Evolutionary conservation across 2,329 filamentous ascomycete species (phyloP).

Genomic region (Pseudogymnoascus sp.): DNA sequence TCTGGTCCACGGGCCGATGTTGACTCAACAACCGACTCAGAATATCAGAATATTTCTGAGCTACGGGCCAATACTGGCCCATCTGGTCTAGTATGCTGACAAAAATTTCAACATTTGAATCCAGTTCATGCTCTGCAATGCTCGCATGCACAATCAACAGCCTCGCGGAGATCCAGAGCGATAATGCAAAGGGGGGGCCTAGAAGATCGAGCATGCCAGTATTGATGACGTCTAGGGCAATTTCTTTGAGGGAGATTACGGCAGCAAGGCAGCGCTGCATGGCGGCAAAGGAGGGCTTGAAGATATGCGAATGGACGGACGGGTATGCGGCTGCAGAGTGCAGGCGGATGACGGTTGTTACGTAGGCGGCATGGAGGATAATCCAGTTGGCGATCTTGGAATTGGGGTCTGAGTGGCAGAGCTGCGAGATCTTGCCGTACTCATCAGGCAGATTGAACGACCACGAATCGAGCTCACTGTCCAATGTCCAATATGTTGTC

Average conservation of each 20-base stretch:
- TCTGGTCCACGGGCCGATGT: no score
- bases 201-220: slow-evolving; percentile 70
- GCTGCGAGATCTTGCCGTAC: slow-evolving; percentile 73
- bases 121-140: slow-evolving; percentile 76
- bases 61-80: no score
- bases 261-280: slow-evolving; percentile 75
- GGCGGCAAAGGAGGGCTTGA: slow-evolving; percentile 80
- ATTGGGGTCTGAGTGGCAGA: slow-evolving; percentile 60
- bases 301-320: slow-evolving; percentile 78
- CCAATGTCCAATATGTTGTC: slow-evolving; percentile 73
- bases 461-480: slow-evolving; percentile 71
- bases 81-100: no score
- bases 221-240: slow-evolving; percentile 69
- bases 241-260: slow-evolving; percentile 70
- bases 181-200: slow-evolving; percentile 85
- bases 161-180: slow-evolving; percentile 82
- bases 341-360: slow-evolving; percentile 80
- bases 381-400: slow-evolving; percentile 74
- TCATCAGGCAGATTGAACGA: slow-evolving; percentile 75
- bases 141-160: slow-evolving; percentile 82
- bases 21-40: no score
- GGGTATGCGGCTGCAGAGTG: slow-evolving; percentile 91
- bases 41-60: no score
- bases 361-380: slow-evolving; percentile 84
- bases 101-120: slow-evolving; percentile 51